phyloP scores from a whole-genome alignment of 202 grass and related monocot species.

The Alloteropsis angusta region DNA sequence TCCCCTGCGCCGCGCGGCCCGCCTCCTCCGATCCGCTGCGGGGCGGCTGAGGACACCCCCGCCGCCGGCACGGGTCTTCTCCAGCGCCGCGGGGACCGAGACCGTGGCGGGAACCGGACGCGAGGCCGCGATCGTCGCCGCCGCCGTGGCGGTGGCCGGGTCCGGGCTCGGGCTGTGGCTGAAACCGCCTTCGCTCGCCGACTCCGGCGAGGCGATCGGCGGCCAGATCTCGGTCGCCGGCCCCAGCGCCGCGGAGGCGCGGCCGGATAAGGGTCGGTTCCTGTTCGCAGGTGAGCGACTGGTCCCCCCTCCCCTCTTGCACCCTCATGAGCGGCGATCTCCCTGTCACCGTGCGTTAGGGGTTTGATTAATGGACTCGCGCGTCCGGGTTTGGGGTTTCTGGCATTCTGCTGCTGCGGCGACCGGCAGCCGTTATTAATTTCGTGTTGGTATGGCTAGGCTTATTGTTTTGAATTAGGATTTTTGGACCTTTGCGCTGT shows the following conservation, averaged over 20 bases:
- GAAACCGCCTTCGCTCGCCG: slow-evolving; percentile 39
- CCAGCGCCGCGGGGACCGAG: slow-evolving; percentile 18
- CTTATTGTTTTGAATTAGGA: not conserved
- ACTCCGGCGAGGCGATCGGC: slow-evolving; percentile 28
- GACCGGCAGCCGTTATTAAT: not conserved
- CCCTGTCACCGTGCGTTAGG: not conserved
- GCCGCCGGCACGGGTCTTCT: slow-evolving; percentile 3
- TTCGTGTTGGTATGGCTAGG: not conserved
- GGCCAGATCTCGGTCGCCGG: slow-evolving; percentile 27
- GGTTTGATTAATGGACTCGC: not conserved
- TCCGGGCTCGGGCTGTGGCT: slow-evolving; percentile 59
- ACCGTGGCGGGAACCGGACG: not conserved
- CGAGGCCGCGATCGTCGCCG: slow-evolving; percentile 15
- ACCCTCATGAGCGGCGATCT: not conserved
- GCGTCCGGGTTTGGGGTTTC: not conserved
- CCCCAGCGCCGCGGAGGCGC: not conserved
- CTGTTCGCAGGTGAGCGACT: slow-evolving; percentile 50
- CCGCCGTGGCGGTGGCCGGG: slow-evolving; percentile 33
- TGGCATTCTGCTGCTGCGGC: not conserved
- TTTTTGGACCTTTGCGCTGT: not conserved
- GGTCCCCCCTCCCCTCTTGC: not conserved
- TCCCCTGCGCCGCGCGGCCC: slow-evolving; percentile 16
- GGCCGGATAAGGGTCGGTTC: slow-evolving; percentile 33
- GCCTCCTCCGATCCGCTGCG: slow-evolving; percentile 28
- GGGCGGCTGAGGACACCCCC: slow-evolving; percentile 13